phyloP scores from a whole-genome alignment of 2,329 filamentous ascomycete genomes.

The Pleomassaria siparia region DNA sequence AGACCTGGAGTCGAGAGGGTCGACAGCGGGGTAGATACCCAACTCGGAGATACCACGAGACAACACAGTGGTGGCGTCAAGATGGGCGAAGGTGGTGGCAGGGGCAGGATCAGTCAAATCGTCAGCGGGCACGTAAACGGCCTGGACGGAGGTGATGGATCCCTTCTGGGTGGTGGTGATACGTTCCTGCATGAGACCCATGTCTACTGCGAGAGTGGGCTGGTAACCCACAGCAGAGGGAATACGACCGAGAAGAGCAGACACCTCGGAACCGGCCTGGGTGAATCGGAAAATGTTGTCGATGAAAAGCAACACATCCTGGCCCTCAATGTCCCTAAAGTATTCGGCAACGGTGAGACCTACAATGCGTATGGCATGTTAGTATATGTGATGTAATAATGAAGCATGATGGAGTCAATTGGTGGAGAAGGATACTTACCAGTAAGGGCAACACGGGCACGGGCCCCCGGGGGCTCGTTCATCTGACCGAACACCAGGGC shows the following conservation, averaged over 20 bases:
- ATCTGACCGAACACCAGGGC: slow-evolving; percentile 99
- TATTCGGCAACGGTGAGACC: slow-evolving; percentile 74
- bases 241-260: slow-evolving; percentile 98
- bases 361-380: too few species aligned
- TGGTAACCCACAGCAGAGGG: slow-evolving; percentile 99
- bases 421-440: too few species aligned
- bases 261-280: slow-evolving; percentile 99
- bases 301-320: slow-evolving; percentile 99
- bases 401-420: neutral
- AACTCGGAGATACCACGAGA: slow-evolving; percentile 99
- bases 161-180: slow-evolving; percentile 99
- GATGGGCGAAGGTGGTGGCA: slow-evolving; percentile 98
- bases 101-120: slow-evolving; percentile 99
- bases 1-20: slow-evolving; percentile 98
- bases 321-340: slow-evolving; percentile 78
- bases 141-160: slow-evolving; percentile 99
- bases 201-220: slow-evolving; percentile 96
- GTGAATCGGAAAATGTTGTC: slow-evolving; percentile 99
- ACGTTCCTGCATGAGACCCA: slow-evolving; percentile 99
- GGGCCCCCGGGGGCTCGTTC: slow-evolving; percentile 99
- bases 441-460: slow-evolving; percentile 99
- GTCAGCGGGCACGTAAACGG: slow-evolving; percentile 99
- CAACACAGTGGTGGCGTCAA: slow-evolving; percentile 99
- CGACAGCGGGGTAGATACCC: slow-evolving; percentile 99
- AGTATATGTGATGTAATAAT: slow-evolving; percentile 22